These are phyloP conservation scores for Pistacia vera DNA, from an alignment of 345 rosid genomes.

Conservation along the genomic window DNA sequence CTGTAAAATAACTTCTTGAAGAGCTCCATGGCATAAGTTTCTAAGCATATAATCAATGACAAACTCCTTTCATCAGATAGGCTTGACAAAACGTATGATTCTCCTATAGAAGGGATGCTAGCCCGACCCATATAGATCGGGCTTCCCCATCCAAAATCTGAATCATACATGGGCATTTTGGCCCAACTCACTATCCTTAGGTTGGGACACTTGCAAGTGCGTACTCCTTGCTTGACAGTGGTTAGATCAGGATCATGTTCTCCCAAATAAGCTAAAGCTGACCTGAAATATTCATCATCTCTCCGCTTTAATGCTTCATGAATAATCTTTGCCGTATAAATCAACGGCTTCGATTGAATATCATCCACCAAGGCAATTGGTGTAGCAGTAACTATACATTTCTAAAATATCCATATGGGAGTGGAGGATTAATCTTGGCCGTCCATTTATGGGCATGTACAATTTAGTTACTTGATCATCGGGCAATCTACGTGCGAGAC, in stretches of 20 bases:
- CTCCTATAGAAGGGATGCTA: too few relatives aligned
- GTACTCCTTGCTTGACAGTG: constrained; percentile 25
- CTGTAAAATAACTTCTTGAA: constrained; percentile 33
- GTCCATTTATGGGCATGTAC: background rate
- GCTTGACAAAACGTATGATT: too few relatives aligned
- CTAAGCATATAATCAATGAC: constrained; percentile 26
- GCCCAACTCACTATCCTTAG: constrained; percentile 52
- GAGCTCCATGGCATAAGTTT: constrained; percentile 46
- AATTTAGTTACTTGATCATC: too few relatives aligned
- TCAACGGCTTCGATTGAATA: too few relatives aligned
- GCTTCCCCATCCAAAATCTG: too few relatives aligned
- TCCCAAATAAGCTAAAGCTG: constrained; percentile 41
- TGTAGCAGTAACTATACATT: background rate
- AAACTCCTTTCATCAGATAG: too few relatives aligned
- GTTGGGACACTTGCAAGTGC: constrained; percentile 60
- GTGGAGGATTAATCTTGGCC: background rate
- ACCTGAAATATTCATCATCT: constrained; percentile 50
- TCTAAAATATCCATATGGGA: background rate
- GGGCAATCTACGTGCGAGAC: too few relatives aligned
- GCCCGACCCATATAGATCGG: too few relatives aligned
- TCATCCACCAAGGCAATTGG: background rate
- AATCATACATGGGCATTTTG: constrained; percentile 26
- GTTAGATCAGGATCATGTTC: constrained; percentile 21
- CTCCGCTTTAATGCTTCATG: constrained; percentile 24
- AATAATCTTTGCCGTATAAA: background rate